Conservation (phyloP, 2,329 filamentous ascomycete species). For the Seiridium cupressi region DNA sequence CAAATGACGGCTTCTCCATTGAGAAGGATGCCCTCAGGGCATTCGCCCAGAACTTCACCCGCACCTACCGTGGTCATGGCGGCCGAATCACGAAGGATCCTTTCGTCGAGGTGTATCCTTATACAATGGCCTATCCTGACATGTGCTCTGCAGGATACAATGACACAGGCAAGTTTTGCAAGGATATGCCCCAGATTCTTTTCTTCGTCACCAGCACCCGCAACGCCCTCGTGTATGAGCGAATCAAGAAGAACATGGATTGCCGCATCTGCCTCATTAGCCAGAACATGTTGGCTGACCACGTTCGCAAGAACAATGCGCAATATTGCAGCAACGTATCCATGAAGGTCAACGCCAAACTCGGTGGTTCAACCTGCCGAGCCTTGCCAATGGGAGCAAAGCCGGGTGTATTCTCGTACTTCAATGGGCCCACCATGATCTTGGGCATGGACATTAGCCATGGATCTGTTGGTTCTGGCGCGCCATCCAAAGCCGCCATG, state of each 20-base stretch:
- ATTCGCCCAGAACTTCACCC: conserved; percentile 50
- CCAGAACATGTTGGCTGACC: conserved; percentile 72
- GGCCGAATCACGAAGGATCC: conserved; percentile 38
- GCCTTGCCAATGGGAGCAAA: conserved; percentile 27
- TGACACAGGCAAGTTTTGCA: conserved; percentile 49
- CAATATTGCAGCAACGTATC: conserved; percentile 93
- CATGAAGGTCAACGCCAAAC: conserved; percentile 97
- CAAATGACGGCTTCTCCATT: conserved; percentile 43
- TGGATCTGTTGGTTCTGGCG: conserved; percentile 62
- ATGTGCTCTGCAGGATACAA: conserved; percentile 57
- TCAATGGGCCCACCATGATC: conserved; percentile 67
- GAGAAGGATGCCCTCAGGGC: conserved; percentile 53
- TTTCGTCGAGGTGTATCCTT: conserved; percentile 31
- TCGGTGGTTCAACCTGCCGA: conserved; percentile 75
- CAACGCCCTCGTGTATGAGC: conserved; percentile 71
- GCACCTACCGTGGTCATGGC: conserved; percentile 48
- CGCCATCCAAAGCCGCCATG: conserved; percentile 82
- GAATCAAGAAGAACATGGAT: conserved; percentile 87
- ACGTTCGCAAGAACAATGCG: conserved; percentile 66
- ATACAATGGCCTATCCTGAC: conserved; percentile 40
- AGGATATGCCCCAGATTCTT: conserved; percentile 68
- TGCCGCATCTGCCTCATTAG: conserved; percentile 81
- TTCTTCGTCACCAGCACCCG: conserved; percentile 75
- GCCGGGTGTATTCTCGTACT: conserved; percentile 34
- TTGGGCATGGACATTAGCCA: conserved; percentile 93